phyloP scores from a whole-genome alignment of 2,329 filamentous ascomycete species.

The Pestalotiopsis sp. region DNA sequence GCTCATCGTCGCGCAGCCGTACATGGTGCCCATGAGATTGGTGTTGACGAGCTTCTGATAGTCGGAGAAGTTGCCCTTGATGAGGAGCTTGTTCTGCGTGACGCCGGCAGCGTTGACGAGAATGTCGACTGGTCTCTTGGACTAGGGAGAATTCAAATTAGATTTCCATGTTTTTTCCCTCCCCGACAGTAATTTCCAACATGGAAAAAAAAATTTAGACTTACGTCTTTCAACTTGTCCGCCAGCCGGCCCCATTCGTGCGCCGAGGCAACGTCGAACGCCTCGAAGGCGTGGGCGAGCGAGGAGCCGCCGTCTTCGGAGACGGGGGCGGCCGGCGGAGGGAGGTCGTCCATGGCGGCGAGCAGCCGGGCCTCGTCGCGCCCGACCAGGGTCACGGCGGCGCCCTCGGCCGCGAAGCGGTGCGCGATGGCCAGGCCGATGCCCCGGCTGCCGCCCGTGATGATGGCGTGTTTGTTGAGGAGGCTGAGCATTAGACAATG shows the following conservation, averaged over 20 bases:
- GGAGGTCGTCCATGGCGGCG: slow-evolving; percentile 36
- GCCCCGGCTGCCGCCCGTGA: slow-evolving; percentile 71
- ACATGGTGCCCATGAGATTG: slow-evolving; percentile 70
- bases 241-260: slow-evolving; percentile 20
- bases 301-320: slow-evolving; percentile 12
- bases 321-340: slow-evolving; percentile 15
- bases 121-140: slow-evolving; percentile 45
- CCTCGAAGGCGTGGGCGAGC: slow-evolving; percentile 12
- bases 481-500: slow-evolving; percentile 31
- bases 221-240: slow-evolving; percentile 12
- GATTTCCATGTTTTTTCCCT: no score
- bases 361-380: slow-evolving; percentile 51
- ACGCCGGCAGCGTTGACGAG: slow-evolving; percentile 83
- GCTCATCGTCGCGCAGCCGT: slow-evolving; percentile 57
- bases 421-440: slow-evolving; percentile 70
- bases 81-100: slow-evolving; percentile 65
- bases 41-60: slow-evolving; percentile 64
- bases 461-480: slow-evolving; percentile 53
- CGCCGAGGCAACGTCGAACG: slow-evolving; percentile 22
- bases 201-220: neutral
- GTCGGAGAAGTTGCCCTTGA: slow-evolving; percentile 49
- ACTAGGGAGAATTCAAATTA: neutral
- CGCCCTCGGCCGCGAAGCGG: slow-evolving; percentile 65
- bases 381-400: slow-evolving; percentile 61
- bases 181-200: slow-evolving; percentile 25